These are phyloP conservation scores for Pyrenopolyporus hunteri DNA, from an alignment of 495 filamentous ascomycete genomes.

Conservation along the genomic window DNA sequence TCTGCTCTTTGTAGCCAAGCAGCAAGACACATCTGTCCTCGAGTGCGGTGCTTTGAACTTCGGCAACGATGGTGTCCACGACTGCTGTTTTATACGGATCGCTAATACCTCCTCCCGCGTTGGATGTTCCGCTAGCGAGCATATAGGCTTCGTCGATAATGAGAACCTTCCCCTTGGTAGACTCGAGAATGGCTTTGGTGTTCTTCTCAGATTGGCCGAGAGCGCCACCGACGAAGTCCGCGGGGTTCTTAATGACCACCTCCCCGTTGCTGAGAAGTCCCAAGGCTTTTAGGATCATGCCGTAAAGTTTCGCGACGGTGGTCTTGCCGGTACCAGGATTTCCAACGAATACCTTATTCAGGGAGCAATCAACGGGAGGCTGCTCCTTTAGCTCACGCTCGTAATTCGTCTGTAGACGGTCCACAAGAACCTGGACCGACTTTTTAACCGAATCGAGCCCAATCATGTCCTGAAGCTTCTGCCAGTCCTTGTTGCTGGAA, in stretches of 20 bases:
- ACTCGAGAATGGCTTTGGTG: conserved; percentile 72
- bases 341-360: conserved; percentile 74
- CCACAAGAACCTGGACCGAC: conserved; percentile 60
- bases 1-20: conserved; percentile 77
- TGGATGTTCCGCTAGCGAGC: conserved; percentile 61
- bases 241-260: conserved; percentile 72
- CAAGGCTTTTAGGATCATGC: conserved; percentile 64
- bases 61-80: conserved; percentile 81
- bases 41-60: conserved; percentile 76
- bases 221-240: conserved; percentile 70
- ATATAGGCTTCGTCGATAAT: conserved; percentile 86
- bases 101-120: conserved; percentile 48
- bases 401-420: conserved; percentile 64
- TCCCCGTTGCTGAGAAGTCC: conserved; percentile 65
- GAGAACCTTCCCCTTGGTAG: conserved; percentile 69
- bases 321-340: conserved; percentile 79
- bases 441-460: conserved; percentile 69
- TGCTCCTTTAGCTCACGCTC: conserved; percentile 64
- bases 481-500: conserved; percentile 59
- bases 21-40: conserved; percentile 81
- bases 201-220: conserved; percentile 72
- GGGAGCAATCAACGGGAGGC: conserved; percentile 57
- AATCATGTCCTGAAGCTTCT: conserved; percentile 62
- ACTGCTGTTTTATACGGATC: conserved; percentile 70
- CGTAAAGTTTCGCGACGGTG: conserved; percentile 75